These are phyloP conservation scores for Acacia crassicarpa DNA, from an alignment of 306 rosid species.

Conservation along the genomic window DNA sequence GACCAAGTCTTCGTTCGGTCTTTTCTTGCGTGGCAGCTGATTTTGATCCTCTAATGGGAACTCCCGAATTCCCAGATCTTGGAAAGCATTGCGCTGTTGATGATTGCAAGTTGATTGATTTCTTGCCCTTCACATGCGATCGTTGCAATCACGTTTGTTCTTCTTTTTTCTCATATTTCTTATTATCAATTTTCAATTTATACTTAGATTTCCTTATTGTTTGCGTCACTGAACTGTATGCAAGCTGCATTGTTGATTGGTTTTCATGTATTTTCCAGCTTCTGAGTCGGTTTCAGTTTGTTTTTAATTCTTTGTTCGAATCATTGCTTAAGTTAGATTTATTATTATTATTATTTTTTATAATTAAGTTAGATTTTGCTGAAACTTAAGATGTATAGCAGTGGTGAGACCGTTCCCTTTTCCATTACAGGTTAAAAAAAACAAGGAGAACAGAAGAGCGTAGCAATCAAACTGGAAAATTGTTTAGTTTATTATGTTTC, in stretches of 20 bases:
- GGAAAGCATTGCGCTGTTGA: conserved; percentile 78
- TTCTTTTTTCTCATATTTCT: neutral
- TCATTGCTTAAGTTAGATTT: neutral
- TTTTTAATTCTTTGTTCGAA: neutral
- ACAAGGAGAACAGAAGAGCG: neutral
- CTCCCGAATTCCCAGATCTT: conserved; percentile 89
- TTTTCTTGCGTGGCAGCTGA: neutral
- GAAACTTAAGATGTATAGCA: neutral
- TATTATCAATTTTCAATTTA: neutral
- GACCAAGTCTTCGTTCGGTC: neutral
- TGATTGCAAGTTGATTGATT: conserved; percentile 78
- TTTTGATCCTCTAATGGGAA: conserved; percentile 61
- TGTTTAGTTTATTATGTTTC: neutral
- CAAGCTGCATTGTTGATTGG: neutral
- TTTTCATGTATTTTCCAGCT: neutral
- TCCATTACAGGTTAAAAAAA: neutral
- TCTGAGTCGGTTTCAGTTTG: neutral
- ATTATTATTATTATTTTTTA: neutral
- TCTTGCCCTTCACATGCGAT: conserved; percentile 95
- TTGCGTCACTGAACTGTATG: neutral
- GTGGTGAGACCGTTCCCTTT: neutral
- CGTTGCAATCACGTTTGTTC: conserved; percentile 64
- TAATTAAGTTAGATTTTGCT: neutral
- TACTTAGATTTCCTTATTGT: neutral
- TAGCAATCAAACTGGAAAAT: conserved; percentile 3